A percentile compares a stretch with the other conserved stretches of the same genome.
phyloP scores from a whole-genome alignment of 1,284 basidiomycete genomes.

The Puccinia triticina region DNA sequence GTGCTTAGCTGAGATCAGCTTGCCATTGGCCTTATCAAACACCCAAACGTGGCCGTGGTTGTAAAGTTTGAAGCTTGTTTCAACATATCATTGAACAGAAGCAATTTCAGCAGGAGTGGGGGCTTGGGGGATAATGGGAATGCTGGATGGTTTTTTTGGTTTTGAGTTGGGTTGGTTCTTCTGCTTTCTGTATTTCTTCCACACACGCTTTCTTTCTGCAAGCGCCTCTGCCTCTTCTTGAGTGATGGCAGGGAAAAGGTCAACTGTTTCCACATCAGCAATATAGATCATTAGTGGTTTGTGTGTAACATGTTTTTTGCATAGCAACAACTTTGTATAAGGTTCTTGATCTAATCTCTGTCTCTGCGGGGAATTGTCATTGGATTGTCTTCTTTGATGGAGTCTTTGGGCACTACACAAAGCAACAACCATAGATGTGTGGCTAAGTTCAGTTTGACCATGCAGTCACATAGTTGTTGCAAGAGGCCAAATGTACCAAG shows the following conservation, averaged over 20 bases:
- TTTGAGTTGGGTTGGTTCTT: not conserved
- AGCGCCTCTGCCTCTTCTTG: not conserved
- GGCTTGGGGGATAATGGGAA: not conserved
- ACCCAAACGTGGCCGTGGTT: not conserved
- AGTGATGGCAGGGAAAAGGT: not conserved
- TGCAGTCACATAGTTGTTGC: too few relatives aligned
- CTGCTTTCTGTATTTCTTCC: conserved; percentile 7
- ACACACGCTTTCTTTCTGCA: not conserved
- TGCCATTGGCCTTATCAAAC: not conserved
- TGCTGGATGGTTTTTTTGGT: not conserved
- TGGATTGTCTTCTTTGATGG: too few relatives aligned
- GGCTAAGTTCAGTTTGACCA: too few relatives aligned
- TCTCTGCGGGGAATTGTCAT: not conserved
- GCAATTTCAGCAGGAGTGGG: not conserved
- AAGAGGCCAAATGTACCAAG: too few relatives aligned
- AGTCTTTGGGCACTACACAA: too few relatives aligned
- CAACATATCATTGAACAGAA: not conserved
- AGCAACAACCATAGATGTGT: too few relatives aligned
- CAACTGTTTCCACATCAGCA: not conserved
- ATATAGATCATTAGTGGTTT: not conserved
- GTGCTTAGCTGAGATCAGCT: not conserved
- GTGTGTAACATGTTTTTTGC: not conserved
- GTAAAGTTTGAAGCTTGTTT: not conserved
- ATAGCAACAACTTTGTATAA: not conserved
- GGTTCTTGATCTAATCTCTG: not conserved